These are phyloP conservation scores for Beauveria brongniartii DNA, from an alignment of 2,329 filamentous ascomycete genomes.

Conservation along the genomic window DNA sequence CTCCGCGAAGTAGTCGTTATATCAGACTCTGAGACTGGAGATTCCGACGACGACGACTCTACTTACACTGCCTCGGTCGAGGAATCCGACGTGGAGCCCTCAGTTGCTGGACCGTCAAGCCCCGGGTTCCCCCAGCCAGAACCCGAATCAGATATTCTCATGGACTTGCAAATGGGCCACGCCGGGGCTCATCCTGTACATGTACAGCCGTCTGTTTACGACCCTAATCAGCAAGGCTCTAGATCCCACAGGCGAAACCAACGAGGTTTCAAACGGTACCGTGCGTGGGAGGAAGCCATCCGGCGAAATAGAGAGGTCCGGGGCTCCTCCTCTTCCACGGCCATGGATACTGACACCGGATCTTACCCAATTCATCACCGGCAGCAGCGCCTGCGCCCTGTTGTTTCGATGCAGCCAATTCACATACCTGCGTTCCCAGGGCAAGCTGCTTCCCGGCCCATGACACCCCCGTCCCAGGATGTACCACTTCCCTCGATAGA, in stretches of 20 bases:
- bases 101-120: neutral
- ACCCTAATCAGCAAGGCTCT: neutral
- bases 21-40: slow-evolving; percentile 47
- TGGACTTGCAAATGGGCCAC: neutral
- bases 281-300: slow-evolving; percentile 34
- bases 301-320: slow-evolving; percentile 20
- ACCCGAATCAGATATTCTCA: neutral
- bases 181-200: neutral
- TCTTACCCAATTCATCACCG: neutral
- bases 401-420: neutral
- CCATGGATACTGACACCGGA: neutral
- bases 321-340: neutral
- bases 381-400: neutral
- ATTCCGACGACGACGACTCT: slow-evolving; percentile 29
- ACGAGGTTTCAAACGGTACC: slow-evolving; percentile 39
- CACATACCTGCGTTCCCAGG: neutral
- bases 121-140: neutral
- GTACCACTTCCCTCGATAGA: slow-evolving; percentile 40
- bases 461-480: slow-evolving; percentile 26
- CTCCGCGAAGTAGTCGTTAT: slow-evolving; percentile 59
- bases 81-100: slow-evolving; percentile 10
- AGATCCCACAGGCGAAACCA: slow-evolving; percentile 22
- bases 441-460: neutral
- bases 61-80: slow-evolving; percentile 24
- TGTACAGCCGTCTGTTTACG: neutral